phyloP scores from a whole-genome alignment of 106 monocot species.

The Dendrobium officinale region DNA sequence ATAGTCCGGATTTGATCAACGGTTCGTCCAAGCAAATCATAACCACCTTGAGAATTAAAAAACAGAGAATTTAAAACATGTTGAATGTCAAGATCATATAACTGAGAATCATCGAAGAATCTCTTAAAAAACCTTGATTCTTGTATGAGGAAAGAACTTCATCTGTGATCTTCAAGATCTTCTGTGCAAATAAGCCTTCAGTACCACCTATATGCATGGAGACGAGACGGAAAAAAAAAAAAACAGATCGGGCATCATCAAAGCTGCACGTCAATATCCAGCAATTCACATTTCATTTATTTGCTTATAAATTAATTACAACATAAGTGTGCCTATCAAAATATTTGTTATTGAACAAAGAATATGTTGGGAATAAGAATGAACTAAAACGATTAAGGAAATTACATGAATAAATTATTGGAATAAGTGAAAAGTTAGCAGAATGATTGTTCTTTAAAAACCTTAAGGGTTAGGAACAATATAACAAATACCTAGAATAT shows the following conservation, averaged over 20 bases:
- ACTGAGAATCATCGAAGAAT: neutral
- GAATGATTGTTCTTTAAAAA: neutral
- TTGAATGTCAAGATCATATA: neutral
- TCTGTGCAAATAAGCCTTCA: conserved; percentile 45
- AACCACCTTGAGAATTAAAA: conserved; percentile 24
- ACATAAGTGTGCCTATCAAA: neutral
- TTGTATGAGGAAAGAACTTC: conserved; percentile 25
- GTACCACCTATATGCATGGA: conserved; percentile 37
- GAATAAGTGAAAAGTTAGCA: neutral
- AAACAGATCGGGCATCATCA: neutral
- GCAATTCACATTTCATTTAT: neutral
- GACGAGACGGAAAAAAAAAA: neutral
- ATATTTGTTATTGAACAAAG: neutral
- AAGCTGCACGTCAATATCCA: neutral
- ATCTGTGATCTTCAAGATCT: conserved; percentile 35
- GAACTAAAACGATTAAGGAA: neutral
- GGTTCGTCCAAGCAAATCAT: conserved; percentile 48
- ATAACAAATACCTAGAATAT: neutral
- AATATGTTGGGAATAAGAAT: neutral
- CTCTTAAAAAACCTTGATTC: conserved; percentile 35
- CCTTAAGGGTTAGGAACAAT: neutral
- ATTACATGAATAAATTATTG: neutral
- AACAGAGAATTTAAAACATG: neutral
- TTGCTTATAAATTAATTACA: neutral
- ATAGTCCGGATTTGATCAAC: conserved; percentile 46